Percentiles rank a stretch among this genome's conserved stretches.
Evolutionary conservation across 2,329 filamentous ascomycete genomes (phyloP).

Genomic region (Beauveria rudraprayagi): DNA sequence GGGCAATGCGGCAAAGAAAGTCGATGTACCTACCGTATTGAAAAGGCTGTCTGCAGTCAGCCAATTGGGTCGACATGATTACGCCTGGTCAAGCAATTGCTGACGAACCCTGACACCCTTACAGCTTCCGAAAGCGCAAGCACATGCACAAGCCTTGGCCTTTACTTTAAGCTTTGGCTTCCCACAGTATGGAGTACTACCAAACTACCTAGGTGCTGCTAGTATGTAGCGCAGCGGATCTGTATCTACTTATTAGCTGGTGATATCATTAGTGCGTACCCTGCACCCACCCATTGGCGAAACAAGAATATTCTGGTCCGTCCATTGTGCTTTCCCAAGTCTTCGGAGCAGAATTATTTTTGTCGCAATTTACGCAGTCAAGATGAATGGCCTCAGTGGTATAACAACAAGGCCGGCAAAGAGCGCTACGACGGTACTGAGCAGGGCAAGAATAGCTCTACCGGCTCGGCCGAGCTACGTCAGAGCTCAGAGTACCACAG

Average conservation of each 20-base stretch:
- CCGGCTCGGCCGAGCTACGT: background rate
- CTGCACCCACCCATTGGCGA: background rate
- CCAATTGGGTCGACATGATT: conserved; percentile 6
- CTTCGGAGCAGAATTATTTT: background rate
- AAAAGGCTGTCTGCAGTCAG: background rate
- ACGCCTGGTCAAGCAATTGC: background rate
- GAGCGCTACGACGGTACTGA: background rate
- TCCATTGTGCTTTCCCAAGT: background rate
- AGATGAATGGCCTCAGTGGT: background rate
- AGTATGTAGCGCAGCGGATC: background rate
- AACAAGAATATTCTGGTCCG: background rate
- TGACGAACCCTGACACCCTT: background rate
- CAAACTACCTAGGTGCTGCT: background rate
- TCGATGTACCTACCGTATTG: background rate
- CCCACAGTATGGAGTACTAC: no score
- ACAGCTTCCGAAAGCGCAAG: conserved; percentile 1
- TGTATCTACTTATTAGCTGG: background rate
- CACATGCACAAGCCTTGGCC: background rate
- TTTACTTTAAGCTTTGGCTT: background rate
- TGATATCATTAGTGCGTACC: conserved; percentile 9
- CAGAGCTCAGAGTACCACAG: background rate
- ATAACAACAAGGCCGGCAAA: background rate
- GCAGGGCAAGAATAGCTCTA: background rate
- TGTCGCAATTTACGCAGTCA: background rate
- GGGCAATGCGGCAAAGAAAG: background rate